phyloP scores from a whole-genome alignment of 805 yeast species.

The Torulaspora quercuum region DNA sequence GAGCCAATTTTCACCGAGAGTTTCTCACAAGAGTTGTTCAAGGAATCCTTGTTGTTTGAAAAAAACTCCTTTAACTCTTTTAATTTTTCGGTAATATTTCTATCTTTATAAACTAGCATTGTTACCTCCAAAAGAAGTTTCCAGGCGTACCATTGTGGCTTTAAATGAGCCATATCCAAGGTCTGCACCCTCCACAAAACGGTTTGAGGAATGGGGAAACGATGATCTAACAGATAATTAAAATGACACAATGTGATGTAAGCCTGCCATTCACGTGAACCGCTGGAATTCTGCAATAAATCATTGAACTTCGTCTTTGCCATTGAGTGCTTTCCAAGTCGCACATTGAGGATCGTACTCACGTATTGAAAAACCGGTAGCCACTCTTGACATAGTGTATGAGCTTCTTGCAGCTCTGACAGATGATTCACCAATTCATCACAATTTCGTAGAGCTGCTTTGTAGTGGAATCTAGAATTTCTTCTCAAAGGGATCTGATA shows the following conservation, averaged over 20 bases:
- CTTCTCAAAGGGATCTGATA: slow-evolving; percentile 22
- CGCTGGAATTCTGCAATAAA: slow-evolving; percentile 1
- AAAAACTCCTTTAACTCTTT: slow-evolving; percentile 30
- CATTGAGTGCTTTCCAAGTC: slow-evolving; percentile 13
- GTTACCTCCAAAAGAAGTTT: slow-evolving; percentile 25
- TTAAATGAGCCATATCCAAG: slow-evolving; percentile 10
- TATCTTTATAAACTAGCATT: slow-evolving; percentile 26
- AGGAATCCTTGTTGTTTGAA: slow-evolving; percentile 16
- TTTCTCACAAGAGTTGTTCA: slow-evolving; percentile 8
- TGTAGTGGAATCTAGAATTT: slow-evolving; percentile 20
- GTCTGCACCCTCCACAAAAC: slow-evolving; percentile 3
- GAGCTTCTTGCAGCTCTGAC: slow-evolving; percentile 3
- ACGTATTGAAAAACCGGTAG: slow-evolving; percentile 22
- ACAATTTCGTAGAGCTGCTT: slow-evolving; percentile 28
- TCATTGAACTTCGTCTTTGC: slow-evolving; percentile 14
- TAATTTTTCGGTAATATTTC: slow-evolving; percentile 27
- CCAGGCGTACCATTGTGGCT: slow-evolving; percentile 27
- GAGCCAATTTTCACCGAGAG: slow-evolving; percentile 15
- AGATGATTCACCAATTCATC: slow-evolving; percentile 20
- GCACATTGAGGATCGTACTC: slow-evolving; percentile 13
- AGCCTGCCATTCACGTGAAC: slow-evolving; percentile 16
- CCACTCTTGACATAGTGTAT: slow-evolving; percentile 16
- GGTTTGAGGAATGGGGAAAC: slow-evolving; percentile 15
- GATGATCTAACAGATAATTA: slow-evolving; percentile 21
- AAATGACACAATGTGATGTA: slow-evolving; percentile 19